Evolutionary conservation across 805 yeast species (phyloP), one percentile per base, ranked within the genome.

Genomic region (Cyberlindnera petersonii): DNA sequence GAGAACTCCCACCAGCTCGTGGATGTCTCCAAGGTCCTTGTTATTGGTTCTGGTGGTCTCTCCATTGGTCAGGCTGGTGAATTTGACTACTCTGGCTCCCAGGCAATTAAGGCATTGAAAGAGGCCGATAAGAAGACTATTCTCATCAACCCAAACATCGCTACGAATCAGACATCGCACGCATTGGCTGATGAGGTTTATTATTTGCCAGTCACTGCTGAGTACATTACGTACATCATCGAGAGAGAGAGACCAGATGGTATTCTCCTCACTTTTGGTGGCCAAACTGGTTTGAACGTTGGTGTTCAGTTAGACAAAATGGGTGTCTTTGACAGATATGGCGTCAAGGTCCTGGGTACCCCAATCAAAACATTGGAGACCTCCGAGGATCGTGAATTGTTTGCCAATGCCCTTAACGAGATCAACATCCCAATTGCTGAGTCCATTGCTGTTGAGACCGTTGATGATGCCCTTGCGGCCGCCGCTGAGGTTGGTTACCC

Each of bases 11-110:
- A 75, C 39, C 67, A 75, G 44, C 68, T 87, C 37, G 96, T 86
- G 30, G 94, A 87, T 46, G 96, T 87, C 22, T 69, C 79, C 47
- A 85, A 85, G 56, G 98, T 93, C 7, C 74, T 91, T 41, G 86
- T 91, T 38, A 85, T 91, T 59, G 98, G 98, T 9, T 91, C 98
- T 7, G 98, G 98, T 58, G 98, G 98, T 37, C 72, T 91, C 40
- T 85, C 96, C 38, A 91, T 91, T 61, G 98, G 98, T 44, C 98
- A 91, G 68, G 98, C 98, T 37, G 98, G 98, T 56, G 98, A 91
- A 68, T 91, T 91, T 56, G 98, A 91, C 66, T 91, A 91, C 64
- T 83, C 95, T 39, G 96, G 98, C 42, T 89, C 97, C 18, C 98
- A 89, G 68, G 98, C 98, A 36, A 91, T 89, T 64, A 89, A 89